These are phyloP conservation scores for Amanita jacksonii DNA, from an alignment of 768 basidiomycete genomes.

Conservation along the genomic window DNA sequence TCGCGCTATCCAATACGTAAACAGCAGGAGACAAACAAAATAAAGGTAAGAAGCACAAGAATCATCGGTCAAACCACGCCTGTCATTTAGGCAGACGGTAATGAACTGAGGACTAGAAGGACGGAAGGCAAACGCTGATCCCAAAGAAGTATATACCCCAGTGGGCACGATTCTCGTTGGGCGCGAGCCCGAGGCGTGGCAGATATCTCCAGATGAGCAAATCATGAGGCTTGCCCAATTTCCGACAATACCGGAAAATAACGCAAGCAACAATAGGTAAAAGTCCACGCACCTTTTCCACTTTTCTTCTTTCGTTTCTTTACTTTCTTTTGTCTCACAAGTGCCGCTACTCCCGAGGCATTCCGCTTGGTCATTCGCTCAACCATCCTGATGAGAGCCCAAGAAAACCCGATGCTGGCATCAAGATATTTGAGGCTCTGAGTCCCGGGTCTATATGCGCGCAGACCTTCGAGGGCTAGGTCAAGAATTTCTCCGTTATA, in stretches of 20 bases:
- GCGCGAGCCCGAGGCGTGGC: slow-evolving; percentile 2
- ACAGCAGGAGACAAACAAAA: slow-evolving; percentile 4
- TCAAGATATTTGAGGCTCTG: slow-evolving; percentile 78
- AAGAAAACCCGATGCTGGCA: slow-evolving; percentile 74
- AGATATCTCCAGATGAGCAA: background rate
- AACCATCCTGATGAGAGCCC: slow-evolving; percentile 80
- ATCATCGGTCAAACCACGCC: slow-evolving; percentile 1
- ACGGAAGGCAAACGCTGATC: slow-evolving; percentile 4
- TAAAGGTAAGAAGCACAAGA: slow-evolving; percentile 8
- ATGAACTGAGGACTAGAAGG: slow-evolving; percentile 6
- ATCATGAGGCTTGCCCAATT: background rate
- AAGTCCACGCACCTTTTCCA: slow-evolving; percentile 27
- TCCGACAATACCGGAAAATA: slow-evolving; percentile 1
- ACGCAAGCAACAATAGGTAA: background rate
- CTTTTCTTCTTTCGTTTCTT: slow-evolving; percentile 36
- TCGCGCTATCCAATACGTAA: slow-evolving; percentile 21
- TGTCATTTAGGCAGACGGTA: slow-evolving; percentile 7
- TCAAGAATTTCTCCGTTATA: slow-evolving; percentile 96
- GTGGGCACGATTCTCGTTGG: background rate
- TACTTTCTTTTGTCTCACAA: slow-evolving; percentile 60
- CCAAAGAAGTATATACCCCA: slow-evolving; percentile 3
- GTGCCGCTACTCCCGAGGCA: slow-evolving; percentile 47
- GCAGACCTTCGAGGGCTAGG: slow-evolving; percentile 68
- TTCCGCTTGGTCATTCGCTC: slow-evolving; percentile 78
- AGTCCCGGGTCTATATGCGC: slow-evolving; percentile 71